Evolutionary conservation across 1,139 yeast genomes (phyloP), one percentile per base, ranked within the genome.

Genomic region (Sugiyamaella novakii): DNA sequence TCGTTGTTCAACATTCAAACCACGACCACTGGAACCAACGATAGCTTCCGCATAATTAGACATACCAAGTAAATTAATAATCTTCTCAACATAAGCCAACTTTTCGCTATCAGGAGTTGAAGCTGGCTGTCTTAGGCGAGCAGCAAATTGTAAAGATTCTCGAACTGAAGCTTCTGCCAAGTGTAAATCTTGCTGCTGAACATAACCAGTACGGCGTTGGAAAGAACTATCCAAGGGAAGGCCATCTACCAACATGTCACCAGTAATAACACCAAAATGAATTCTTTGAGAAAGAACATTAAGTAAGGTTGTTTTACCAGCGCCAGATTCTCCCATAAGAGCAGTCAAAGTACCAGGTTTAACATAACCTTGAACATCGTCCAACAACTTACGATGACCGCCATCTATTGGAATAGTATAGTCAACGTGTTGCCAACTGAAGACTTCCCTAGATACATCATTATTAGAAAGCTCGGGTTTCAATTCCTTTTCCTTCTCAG

Each of bases 261-360:
- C 86, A 41, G 84, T 77, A 41, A 81, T 74, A 34, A 76, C 78
- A 58, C 86, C 87, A 65, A 77, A 73, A 46, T 74, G 73, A 53
- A 77, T 73, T 64, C 86, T 72, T 59, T 79, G 82, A 12, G 86
- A 80, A 52, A 81, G 70, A 43, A 76, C 76, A 59, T 80, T 80
- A 53, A 81, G 71, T 53, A 81, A 68, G 5, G 86, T 81, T 1
- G 87, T 81, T 64, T 81, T 81, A 62, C 86, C 86, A 40, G 85
- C 85, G 61, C 86, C 86, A 22, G 85, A 80, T 54, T 78, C 83
- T 55, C 87, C 87, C 84, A 81, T 80, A 37, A 81, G 65, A 22
- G 83, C 83, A 42, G 81, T 78, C 70, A 79, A 66, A 27, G 81
- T 77, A 56, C 87, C 87, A 12, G 87, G 86, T 54, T 79, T 77